A percentile compares a stretch with the other conserved stretches of the same genome.
phyloP scores from a whole-genome alignment of 2,329 filamentous ascomycete genomes.

The Exophiala dermatitidis region DNA sequence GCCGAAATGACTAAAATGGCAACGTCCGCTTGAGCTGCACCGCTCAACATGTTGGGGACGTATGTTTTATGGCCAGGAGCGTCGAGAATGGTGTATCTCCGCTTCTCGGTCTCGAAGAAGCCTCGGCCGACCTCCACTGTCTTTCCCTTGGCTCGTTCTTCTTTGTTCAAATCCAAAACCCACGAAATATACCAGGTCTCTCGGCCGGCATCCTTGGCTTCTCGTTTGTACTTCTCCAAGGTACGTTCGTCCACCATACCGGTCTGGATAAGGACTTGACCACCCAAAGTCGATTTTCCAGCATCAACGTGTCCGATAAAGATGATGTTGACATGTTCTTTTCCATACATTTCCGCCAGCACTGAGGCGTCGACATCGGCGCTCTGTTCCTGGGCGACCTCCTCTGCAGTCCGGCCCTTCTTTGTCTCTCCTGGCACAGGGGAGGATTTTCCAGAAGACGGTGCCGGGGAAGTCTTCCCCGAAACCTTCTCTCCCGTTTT shows the following conservation, averaged over 20 bases:
- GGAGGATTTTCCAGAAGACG: constrained; percentile 77
- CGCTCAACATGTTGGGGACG: constrained; percentile 96
- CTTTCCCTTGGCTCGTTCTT: constrained; percentile 93
- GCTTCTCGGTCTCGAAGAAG: constrained; percentile 95
- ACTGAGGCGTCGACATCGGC: constrained; percentile 76
- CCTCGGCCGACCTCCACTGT: constrained; percentile 95
- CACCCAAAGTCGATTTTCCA: constrained; percentile 92
- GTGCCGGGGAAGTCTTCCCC: constrained; percentile 72
- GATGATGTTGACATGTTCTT: constrained; percentile 85
- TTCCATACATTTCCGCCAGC: constrained; percentile 88
- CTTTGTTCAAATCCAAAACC: constrained; percentile 94
- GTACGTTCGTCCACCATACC: constrained; percentile 99
- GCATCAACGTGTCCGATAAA: constrained; percentile 98
- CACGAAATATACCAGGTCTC: constrained; percentile 99
- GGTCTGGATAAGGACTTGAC: constrained; percentile 83
- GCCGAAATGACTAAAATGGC: constrained; percentile 94
- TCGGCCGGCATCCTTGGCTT: constrained; percentile 90
- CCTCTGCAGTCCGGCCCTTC: constrained; percentile 65
- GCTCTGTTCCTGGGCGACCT: constrained; percentile 73
- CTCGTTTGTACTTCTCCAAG: constrained; percentile 94
- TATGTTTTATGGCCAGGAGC: constrained; percentile 97
- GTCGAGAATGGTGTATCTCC: constrained; percentile 92
- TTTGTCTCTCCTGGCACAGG: constrained; percentile 58
- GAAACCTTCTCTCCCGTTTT: constrained; percentile 69
- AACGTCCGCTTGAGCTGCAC: constrained; percentile 85